phyloP scores from a whole-genome alignment of 106 monocot species.

The Dactylorhiza incarnata region DNA sequence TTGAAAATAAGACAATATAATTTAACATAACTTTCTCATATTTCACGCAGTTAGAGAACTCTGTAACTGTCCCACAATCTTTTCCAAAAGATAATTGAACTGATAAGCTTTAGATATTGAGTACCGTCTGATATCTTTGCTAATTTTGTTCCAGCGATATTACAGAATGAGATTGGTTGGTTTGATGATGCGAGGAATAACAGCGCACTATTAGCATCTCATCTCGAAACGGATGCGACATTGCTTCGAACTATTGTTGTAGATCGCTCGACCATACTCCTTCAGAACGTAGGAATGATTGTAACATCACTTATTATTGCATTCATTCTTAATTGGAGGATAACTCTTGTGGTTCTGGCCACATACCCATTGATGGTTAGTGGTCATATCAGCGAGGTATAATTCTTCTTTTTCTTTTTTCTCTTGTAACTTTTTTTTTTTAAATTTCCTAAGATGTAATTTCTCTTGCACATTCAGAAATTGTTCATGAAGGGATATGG shows the following conservation, averaged over 20 bases:
- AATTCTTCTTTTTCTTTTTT: neutral
- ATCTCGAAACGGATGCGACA: constrained; percentile 82
- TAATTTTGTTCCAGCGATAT: constrained; percentile 44
- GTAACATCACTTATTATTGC: constrained; percentile 80
- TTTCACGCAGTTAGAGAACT: neutral
- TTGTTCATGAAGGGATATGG: constrained; percentile 89
- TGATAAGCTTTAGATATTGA: neutral
- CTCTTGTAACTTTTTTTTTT: neutral
- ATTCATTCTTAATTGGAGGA: constrained; percentile 85
- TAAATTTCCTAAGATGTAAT: neutral
- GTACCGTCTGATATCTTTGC: neutral
- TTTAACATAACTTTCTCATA: neutral
- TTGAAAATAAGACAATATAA: neutral
- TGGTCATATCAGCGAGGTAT: constrained; percentile 89
- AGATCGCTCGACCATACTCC: constrained; percentile 77
- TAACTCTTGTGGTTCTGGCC: constrained; percentile 85
- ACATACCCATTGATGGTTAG: constrained; percentile 88
- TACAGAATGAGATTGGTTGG: constrained; percentile 88
- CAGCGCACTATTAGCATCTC: constrained; percentile 73
- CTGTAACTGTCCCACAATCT: neutral
- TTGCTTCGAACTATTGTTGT: constrained; percentile 73
- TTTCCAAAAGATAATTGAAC: neutral
- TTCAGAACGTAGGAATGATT: constrained; percentile 94
- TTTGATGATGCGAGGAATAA: constrained; percentile 66
- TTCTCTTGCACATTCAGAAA: constrained; percentile 38